A percentile compares a stretch with the other conserved stretches of the same genome.
These are phyloP conservation scores for Colletotrichum cuscutae DNA, from an alignment of 2,329 filamentous ascomycete species.

Conservation along the genomic window DNA sequence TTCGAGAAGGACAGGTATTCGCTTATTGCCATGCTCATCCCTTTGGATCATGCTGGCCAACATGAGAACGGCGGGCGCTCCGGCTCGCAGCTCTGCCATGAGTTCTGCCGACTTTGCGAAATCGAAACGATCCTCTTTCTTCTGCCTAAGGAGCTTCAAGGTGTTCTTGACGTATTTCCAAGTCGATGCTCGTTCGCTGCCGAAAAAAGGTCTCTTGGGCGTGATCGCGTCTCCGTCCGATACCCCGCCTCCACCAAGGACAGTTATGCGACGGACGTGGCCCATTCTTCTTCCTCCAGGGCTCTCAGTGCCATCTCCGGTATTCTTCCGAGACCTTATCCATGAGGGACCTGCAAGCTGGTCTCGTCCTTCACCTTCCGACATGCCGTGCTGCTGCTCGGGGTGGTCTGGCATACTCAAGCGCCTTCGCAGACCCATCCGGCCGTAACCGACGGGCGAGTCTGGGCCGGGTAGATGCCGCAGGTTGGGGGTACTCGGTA, in stretches of 20 bases:
- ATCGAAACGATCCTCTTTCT: slow-evolving; percentile 89
- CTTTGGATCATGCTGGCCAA: slow-evolving; percentile 97
- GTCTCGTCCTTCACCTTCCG: slow-evolving; percentile 80
- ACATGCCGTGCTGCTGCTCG: slow-evolving; percentile 72
- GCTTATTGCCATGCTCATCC: slow-evolving; percentile 94
- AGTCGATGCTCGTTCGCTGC: slow-evolving; percentile 75
- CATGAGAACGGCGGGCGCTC: slow-evolving; percentile 91
- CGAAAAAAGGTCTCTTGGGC: slow-evolving; percentile 67
- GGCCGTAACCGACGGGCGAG: slow-evolving; percentile 52
- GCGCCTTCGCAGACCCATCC: slow-evolving; percentile 70
- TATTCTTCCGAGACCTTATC: slow-evolving; percentile 53
- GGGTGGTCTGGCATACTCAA: slow-evolving; percentile 72
- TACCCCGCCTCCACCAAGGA: slow-evolving; percentile 71
- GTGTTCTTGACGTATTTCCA: slow-evolving; percentile 96
- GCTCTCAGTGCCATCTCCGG: slow-evolving; percentile 61
- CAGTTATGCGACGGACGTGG: slow-evolving; percentile 73
- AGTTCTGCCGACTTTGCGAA: slow-evolving; percentile 95
- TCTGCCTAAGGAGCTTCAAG: slow-evolving; percentile 80
- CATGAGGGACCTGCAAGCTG: slow-evolving; percentile 66
- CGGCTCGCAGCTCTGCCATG: slow-evolving; percentile 93
- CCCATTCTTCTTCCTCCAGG: slow-evolving; percentile 64
- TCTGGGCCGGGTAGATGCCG: slow-evolving; percentile 55
- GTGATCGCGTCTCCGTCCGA: slow-evolving; percentile 72
- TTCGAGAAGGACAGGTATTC: slow-evolving; percentile 93
- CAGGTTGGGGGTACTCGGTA: slow-evolving; percentile 71